These are phyloP conservation scores for Medicago lupulina DNA, from an alignment of 306 rosid species.

Conservation along the genomic window DNA sequence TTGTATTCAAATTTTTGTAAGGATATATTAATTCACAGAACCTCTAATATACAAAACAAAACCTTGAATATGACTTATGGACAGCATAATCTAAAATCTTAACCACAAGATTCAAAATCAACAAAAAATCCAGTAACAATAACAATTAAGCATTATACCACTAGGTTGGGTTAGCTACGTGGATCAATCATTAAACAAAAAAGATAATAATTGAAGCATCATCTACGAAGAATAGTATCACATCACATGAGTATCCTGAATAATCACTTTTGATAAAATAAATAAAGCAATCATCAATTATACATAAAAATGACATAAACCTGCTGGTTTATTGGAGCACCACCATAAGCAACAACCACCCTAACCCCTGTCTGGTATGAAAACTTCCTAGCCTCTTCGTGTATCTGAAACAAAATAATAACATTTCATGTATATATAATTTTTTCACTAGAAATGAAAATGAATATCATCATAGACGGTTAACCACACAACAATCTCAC, in stretches of 20 bases:
- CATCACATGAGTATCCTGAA: not conserved
- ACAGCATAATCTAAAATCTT: not conserved
- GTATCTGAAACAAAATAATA: conserved; percentile 66
- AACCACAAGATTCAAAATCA: not conserved
- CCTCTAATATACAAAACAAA: not conserved
- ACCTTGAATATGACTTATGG: not conserved
- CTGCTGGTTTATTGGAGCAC: conserved; percentile 90
- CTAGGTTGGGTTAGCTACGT: not conserved
- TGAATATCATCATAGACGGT: not conserved
- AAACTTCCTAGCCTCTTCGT: conserved; percentile 74
- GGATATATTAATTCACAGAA: not conserved
- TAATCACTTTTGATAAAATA: not conserved
- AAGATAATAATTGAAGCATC: conserved; percentile 8
- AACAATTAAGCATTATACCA: not conserved
- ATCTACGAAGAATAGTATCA: not conserved
- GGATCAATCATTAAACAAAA: not conserved
- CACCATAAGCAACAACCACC: conserved; percentile 93
- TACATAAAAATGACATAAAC: conserved; percentile 42
- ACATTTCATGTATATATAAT: not conserved
- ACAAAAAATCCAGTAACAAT: not conserved
- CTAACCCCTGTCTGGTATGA: conserved; percentile 87
- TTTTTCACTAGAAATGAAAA: conserved; percentile 19
- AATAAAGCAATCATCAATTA: not conserved
- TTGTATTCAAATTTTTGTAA: not conserved
- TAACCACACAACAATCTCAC: conserved; percentile 53